Conservation (phyloP, 2,329 filamentous ascomycete species). For the Pezicula rhizophila region DNA sequence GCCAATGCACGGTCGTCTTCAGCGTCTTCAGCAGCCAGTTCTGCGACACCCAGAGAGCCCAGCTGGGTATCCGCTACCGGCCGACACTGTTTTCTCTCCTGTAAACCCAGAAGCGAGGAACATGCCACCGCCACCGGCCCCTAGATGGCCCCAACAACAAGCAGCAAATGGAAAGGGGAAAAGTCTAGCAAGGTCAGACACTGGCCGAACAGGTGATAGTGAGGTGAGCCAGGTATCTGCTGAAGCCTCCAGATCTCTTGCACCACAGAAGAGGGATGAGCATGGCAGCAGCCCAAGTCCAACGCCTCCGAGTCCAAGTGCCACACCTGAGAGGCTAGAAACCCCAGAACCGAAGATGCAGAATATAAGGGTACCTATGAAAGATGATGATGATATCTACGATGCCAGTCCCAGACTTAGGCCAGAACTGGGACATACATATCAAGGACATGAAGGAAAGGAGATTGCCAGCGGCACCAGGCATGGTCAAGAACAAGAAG, state of each 20-base stretch:
- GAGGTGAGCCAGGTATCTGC: background rate
- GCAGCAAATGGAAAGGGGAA: slow-evolving; percentile 2
- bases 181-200: slow-evolving; percentile 3
- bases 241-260: background rate
- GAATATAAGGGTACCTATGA: background rate
- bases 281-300: slow-evolving; percentile 2
- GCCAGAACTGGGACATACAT: slow-evolving; percentile 5
- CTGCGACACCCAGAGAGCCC: slow-evolving; percentile 20
- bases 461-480: slow-evolving; percentile 2
- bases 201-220: slow-evolving; percentile 1
- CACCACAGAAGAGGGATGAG: slow-evolving; percentile 2
- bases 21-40: slow-evolving; percentile 14
- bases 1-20: slow-evolving; percentile 8
- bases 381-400: slow-evolving; percentile 27
- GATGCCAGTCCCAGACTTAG: slow-evolving; percentile 25
- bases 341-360: background rate
- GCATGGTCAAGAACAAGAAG: slow-evolving; percentile 34
- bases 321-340: slow-evolving; percentile 5
- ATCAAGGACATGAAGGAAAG: background rate
- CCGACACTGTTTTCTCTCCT: slow-evolving; percentile 18
- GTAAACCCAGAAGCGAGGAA: slow-evolving; percentile 14
- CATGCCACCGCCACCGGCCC: slow-evolving; percentile 18
- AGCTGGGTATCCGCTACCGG: slow-evolving; percentile 19
- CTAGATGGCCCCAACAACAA: slow-evolving; percentile 11
- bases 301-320: slow-evolving; percentile 7